These are phyloP conservation scores for Boletus semigastroideus DNA, from an alignment of 1,284 basidiomycete genomes.

Conservation along the genomic window DNA sequence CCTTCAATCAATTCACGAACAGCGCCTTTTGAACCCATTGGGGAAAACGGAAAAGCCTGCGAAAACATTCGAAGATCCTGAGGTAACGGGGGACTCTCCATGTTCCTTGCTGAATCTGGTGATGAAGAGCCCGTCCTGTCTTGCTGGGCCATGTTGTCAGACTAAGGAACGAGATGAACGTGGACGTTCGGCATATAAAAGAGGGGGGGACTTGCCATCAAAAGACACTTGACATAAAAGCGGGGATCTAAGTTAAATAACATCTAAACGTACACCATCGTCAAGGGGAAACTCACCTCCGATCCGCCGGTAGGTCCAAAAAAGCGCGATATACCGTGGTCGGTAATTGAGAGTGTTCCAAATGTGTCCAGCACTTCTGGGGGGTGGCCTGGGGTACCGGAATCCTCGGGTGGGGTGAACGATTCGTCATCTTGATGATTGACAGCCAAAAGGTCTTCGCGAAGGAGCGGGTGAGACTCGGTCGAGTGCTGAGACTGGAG, in stretches of 20 bases:
- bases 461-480: constrained; percentile 63
- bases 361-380: constrained; percentile 52
- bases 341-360: constrained; percentile 61
- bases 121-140: constrained; percentile 23
- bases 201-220: constrained; percentile 29
- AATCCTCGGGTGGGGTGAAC: constrained; percentile 18
- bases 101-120: constrained; percentile 35
- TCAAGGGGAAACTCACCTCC: constrained; percentile 43
- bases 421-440: constrained; percentile 39
- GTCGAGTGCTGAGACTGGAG: constrained; percentile 51
- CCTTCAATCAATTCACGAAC: constrained; percentile 50
- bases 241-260: constrained; percentile 9
- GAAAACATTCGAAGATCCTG: constrained; percentile 54
- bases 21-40: constrained; percentile 47
- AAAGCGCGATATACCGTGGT: constrained; percentile 59
- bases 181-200: neutral
- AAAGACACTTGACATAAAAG: constrained; percentile 29
- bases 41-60: constrained; percentile 62
- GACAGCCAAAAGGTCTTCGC: constrained; percentile 49
- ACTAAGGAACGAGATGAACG: constrained; percentile 24
- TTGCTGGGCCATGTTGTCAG: constrained; percentile 21
- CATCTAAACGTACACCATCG: constrained; percentile 2
- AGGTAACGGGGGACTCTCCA: constrained; percentile 36
- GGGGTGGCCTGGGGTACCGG: constrained; percentile 23
- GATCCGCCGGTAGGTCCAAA: constrained; percentile 65